Conservation (phyloP, 1,284 basidiomycete genomes). For the Pseudozyma thailandica region DNA sequence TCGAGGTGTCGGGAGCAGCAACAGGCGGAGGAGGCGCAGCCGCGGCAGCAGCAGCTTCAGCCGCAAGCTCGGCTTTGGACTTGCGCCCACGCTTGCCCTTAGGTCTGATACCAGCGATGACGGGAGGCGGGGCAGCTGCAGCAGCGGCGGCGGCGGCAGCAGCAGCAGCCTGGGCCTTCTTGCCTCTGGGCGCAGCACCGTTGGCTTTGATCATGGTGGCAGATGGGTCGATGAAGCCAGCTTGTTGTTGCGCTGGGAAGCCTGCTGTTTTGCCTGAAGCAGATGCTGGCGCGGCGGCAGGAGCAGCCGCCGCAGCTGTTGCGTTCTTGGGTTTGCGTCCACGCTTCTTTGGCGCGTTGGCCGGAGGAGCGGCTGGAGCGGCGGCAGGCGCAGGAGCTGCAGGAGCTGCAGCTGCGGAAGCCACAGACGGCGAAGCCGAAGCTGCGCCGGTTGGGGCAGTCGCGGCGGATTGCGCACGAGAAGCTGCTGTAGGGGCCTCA, state of each 20-base stretch:
- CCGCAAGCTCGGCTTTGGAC: slow-evolving; percentile 40
- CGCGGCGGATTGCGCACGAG: slow-evolving; percentile 19
- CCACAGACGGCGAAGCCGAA: slow-evolving; percentile 19
- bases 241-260: slow-evolving; percentile 21
- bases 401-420: slow-evolving; percentile 10
- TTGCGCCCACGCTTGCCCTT: slow-evolving; percentile 44
- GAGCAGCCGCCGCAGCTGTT: slow-evolving; percentile 9
- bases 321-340: slow-evolving; percentile 42
- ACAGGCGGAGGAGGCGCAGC: slow-evolving; percentile 7
- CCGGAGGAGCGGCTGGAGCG: slow-evolving; percentile 6
- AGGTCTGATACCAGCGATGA: slow-evolving; percentile 19
- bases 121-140: slow-evolving; percentile 8
- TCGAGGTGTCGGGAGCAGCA: slow-evolving; percentile 17
- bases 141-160: slow-evolving; percentile 24
- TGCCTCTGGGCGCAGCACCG: slow-evolving; percentile 28
- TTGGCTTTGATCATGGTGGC: slow-evolving; percentile 46
- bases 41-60: slow-evolving; percentile 36
- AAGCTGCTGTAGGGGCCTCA: slow-evolving; percentile 13
- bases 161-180: slow-evolving; percentile 15
- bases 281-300: slow-evolving; percentile 7
- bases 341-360: slow-evolving; percentile 32
- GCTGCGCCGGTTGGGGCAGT: slow-evolving; percentile 15
- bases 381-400: slow-evolving; percentile 2
- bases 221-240: slow-evolving; percentile 35
- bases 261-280: slow-evolving; percentile 14